phyloP scores from a whole-genome alignment of 2,329 filamentous ascomycete genomes.

The Trichoderma aggressivum region DNA sequence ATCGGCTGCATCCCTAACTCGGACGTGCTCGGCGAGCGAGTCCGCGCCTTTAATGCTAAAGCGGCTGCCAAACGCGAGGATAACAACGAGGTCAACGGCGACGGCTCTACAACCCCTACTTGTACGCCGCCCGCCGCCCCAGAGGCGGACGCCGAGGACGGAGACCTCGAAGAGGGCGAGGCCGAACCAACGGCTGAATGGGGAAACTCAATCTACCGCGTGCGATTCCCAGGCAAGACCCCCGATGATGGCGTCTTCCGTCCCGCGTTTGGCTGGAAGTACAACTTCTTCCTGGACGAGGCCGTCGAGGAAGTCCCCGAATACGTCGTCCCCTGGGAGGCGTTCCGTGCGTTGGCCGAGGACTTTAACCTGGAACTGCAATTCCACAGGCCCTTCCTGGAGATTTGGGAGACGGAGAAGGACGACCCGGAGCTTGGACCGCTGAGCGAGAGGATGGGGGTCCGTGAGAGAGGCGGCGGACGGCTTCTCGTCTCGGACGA shows the following conservation, averaged over 20 bases:
- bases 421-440: constrained; percentile 77
- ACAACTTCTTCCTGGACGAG: constrained; percentile 93
- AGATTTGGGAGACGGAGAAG: constrained; percentile 91
- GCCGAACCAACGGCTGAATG: constrained; percentile 69
- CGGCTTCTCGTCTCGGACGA: constrained; percentile 71
- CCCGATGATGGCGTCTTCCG: constrained; percentile 87
- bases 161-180: constrained; percentile 58
- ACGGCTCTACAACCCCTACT: constrained; percentile 25
- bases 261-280: constrained; percentile 95
- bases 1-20: constrained; percentile 97
- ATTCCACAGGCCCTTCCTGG: constrained; percentile 85
- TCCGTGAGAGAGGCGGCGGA: constrained; percentile 67
- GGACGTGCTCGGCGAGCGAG: constrained; percentile 76
- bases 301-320: constrained; percentile 95
- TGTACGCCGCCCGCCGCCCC: constrained; percentile 27
- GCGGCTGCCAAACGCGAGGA: constrained; percentile 39
- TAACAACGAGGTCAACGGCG: constrained; percentile 27
- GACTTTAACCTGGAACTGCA: constrained; percentile 95
- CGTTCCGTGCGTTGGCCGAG: constrained; percentile 90
- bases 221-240: constrained; percentile 80
- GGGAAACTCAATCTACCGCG: constrained; percentile 90
- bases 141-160: constrained; percentile 37
- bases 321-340: constrained; percentile 97
- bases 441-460: constrained; percentile 93
- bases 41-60: constrained; percentile 70